These are phyloP conservation scores for Flaveria robusta DNA, from an alignment of 129 eudicot species.

Conservation along the genomic window DNA sequence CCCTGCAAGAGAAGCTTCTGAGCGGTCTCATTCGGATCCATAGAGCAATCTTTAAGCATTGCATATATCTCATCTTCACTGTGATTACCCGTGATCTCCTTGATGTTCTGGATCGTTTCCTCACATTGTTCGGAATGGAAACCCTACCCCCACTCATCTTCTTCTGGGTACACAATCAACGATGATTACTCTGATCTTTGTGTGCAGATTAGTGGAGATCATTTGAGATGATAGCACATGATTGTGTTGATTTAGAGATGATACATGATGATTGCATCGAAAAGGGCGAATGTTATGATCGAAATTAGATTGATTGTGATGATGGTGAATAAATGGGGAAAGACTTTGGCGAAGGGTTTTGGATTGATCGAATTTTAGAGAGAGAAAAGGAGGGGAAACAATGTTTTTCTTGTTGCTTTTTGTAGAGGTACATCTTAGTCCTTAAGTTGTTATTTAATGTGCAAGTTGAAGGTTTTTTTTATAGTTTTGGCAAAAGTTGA, in stretches of 20 bases:
- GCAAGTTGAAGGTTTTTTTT: background rate
- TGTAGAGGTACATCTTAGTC: background rate
- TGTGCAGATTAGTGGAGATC: background rate
- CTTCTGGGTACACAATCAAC: constrained; percentile 1
- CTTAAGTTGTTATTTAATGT: background rate
- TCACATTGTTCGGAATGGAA: constrained; percentile 61
- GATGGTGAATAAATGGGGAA: constrained; percentile 18
- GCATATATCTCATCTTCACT: constrained; percentile 89
- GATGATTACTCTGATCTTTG: constrained; percentile 22
- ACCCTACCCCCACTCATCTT: constrained; percentile 63
- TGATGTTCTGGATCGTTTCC: constrained; percentile 77
- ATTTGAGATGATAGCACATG: background rate
- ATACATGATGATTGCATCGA: constrained; percentile 20
- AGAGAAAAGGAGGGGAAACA: constrained; percentile 28
- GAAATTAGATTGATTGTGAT: background rate
- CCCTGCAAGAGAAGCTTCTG: constrained; percentile 86
- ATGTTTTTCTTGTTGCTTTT: background rate
- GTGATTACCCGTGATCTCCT: constrained; percentile 85
- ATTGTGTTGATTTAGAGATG: constrained; percentile 25
- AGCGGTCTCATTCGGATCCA: constrained; percentile 94
- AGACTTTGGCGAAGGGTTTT: constrained; percentile 55
- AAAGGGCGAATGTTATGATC: constrained; percentile 15
- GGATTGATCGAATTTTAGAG: constrained; percentile 31
- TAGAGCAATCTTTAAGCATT: constrained; percentile 77
- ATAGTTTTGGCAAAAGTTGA: too few species aligned